These are phyloP conservation scores for Chamaenerion angustifolium DNA, from an alignment of 345 rosid genomes.

Conservation along the genomic window DNA sequence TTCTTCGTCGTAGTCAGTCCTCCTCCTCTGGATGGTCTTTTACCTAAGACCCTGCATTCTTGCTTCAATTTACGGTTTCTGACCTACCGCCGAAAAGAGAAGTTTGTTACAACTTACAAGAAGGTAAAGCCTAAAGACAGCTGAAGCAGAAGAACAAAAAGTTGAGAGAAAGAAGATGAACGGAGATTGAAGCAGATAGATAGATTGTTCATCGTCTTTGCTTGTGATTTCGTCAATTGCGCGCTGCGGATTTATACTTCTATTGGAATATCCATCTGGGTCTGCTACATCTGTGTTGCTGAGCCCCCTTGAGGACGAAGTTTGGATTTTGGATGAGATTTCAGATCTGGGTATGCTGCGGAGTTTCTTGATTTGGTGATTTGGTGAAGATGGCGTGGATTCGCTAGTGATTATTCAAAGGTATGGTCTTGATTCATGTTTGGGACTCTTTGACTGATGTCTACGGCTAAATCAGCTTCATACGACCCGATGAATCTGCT, in stretches of 20 bases:
- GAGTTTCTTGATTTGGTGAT: too few species aligned
- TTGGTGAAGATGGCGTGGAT: slow-evolving; percentile 6
- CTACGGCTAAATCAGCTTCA: slow-evolving; percentile 3
- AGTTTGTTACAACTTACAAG: slow-evolving; percentile 23
- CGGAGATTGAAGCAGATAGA: slow-evolving; percentile 4
- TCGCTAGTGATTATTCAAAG: slow-evolving; percentile 6
- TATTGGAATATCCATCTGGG: slow-evolving; percentile 1
- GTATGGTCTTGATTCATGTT: slow-evolving; percentile 4
- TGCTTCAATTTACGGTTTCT: slow-evolving; percentile 34
- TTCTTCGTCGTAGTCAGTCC: slow-evolving; percentile 28
- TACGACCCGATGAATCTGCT: slow-evolving; percentile 1
- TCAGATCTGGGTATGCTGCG: slow-evolving; percentile 3
- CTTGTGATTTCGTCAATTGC: not conserved
- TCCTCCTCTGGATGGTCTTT: slow-evolving; percentile 34
- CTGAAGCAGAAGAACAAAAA: slow-evolving; percentile 4
- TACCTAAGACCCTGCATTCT: slow-evolving; percentile 12
- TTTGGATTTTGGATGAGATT: not conserved
- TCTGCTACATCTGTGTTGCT: slow-evolving; percentile 10
- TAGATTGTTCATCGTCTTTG: slow-evolving; percentile 1
- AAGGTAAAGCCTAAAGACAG: slow-evolving; percentile 17
- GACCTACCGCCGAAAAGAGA: slow-evolving; percentile 26
- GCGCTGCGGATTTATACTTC: not conserved
- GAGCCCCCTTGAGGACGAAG: too few species aligned
- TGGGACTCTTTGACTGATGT: slow-evolving; percentile 2
- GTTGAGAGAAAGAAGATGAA: slow-evolving; percentile 2